These are phyloP conservation scores for Fusarium continuum DNA, from an alignment of 2,329 filamentous ascomycete species.

Conservation along the genomic window DNA sequence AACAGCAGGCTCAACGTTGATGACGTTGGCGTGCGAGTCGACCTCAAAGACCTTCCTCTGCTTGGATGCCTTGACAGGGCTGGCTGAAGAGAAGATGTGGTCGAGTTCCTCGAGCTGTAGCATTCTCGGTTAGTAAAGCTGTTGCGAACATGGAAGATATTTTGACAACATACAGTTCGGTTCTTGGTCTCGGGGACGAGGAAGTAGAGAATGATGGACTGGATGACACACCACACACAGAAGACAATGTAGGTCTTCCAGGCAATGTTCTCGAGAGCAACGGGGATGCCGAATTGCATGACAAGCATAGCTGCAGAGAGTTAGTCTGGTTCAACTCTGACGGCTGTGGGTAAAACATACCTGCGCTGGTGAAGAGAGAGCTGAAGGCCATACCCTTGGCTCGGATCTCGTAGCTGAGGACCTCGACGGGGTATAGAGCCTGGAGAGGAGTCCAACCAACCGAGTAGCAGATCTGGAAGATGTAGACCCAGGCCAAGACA, in stretches of 20 bases:
- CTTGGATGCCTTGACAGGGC: slow-evolving; percentile 33
- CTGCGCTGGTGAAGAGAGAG: slow-evolving; percentile 55
- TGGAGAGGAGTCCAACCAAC: slow-evolving; percentile 51
- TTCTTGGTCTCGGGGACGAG: slow-evolving; percentile 62
- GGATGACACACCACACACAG: slow-evolving; percentile 54
- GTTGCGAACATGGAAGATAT: accelerated
- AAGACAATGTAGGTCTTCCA: slow-evolving; percentile 66
- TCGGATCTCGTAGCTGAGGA: slow-evolving; percentile 62
- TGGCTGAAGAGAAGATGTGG: slow-evolving; percentile 34
- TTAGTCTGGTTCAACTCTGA: neutral
- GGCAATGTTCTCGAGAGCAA: slow-evolving; percentile 59
- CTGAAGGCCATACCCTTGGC: slow-evolving; percentile 65
- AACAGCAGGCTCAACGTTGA: slow-evolving; percentile 28
- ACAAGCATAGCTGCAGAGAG: slow-evolving; percentile 30
- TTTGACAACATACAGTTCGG: slow-evolving; percentile 48
- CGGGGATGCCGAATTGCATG: slow-evolving; percentile 57
- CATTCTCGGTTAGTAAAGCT: neutral
- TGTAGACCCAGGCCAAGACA: slow-evolving; percentile 56
- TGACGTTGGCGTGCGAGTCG: slow-evolving; percentile 26
- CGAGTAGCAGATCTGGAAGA: slow-evolving; percentile 52
- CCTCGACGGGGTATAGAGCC: slow-evolving; percentile 62
- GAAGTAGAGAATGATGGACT: slow-evolving; percentile 56
- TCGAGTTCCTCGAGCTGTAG: slow-evolving; percentile 40
- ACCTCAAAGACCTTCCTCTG: slow-evolving; percentile 37
- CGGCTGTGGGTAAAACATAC: neutral